Percentiles rank a stretch among this genome's conserved stretches.
Evolutionary conservation across 306 rosid species (phyloP).

Genomic region (Quercus cerris): DNA sequence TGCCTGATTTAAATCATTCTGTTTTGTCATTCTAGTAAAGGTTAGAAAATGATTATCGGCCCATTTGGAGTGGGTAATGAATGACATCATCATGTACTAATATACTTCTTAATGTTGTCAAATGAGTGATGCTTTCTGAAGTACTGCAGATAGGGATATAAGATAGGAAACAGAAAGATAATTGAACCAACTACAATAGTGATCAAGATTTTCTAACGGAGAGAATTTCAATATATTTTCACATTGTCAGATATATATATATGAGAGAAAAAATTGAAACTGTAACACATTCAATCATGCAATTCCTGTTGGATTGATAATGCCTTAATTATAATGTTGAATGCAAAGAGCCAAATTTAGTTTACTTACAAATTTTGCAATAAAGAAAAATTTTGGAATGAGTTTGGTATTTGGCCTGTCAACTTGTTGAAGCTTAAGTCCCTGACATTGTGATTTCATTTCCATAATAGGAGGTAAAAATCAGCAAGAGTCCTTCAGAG

Average conservation of each 20-base stretch:
- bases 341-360: not conserved
- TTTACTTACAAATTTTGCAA: slow-evolving; percentile 33
- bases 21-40: not conserved
- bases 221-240: not conserved
- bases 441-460: slow-evolving; percentile 8
- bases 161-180: not conserved
- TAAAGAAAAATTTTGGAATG: slow-evolving; percentile 25
- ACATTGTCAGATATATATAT: not conserved
- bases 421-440: slow-evolving; percentile 41
- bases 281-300: not conserved
- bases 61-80: not conserved
- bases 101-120: not conserved
- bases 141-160: not conserved
- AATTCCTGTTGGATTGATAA: not conserved
- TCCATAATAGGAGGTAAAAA: not conserved
- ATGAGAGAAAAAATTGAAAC: not conserved
- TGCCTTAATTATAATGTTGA: not conserved
- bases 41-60: not conserved
- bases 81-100: not conserved
- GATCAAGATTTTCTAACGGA: not conserved
- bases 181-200: not conserved
- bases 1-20: not conserved
- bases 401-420: slow-evolving; percentile 26
- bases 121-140: not conserved
- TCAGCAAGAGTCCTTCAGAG: not conserved